These are phyloP conservation scores for Canavalia ensiformis DNA, from an alignment of 306 rosid species.

Conservation along the genomic window DNA sequence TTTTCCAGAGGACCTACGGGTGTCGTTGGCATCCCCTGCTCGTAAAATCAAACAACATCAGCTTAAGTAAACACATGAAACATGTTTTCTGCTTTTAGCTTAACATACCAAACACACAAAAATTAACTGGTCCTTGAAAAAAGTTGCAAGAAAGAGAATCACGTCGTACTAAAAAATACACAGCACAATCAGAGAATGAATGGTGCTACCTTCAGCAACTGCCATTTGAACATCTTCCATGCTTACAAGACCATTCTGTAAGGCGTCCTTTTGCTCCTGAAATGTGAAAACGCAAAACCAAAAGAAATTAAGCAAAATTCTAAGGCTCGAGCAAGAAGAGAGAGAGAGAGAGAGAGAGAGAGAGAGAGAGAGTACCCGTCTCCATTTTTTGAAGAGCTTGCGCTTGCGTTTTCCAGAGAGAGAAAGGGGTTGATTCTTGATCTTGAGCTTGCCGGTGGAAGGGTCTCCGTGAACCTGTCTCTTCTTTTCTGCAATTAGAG, in stretches of 20 bases:
- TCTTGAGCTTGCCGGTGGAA: slow-evolving; percentile 70
- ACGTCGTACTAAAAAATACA: neutral
- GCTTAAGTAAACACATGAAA: slow-evolving; percentile 8
- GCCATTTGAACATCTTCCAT: slow-evolving; percentile 94
- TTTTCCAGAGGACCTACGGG: slow-evolving; percentile 42
- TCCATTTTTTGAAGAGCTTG: slow-evolving; percentile 84
- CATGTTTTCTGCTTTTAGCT: slow-evolving; percentile 10
- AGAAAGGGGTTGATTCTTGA: slow-evolving; percentile 59
- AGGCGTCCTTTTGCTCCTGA: slow-evolving; percentile 83
- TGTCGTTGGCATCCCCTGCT: slow-evolving; percentile 52
- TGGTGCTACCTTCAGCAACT: slow-evolving; percentile 70
- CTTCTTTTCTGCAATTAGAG: slow-evolving; percentile 72
- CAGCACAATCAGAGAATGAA: neutral
- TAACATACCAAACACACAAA: neutral
- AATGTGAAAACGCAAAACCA: slow-evolving; percentile 16
- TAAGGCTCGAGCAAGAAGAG: neutral
- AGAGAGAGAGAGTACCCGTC: slow-evolving; percentile 62
- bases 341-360: neutral
- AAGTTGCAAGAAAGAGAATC: neutral
- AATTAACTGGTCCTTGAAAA: neutral
- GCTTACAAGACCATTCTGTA: slow-evolving; percentile 67
- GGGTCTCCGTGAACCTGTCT: slow-evolving; percentile 81
- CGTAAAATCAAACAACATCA: slow-evolving; percentile 32
- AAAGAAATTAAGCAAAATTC: neutral
- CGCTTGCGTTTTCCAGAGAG: slow-evolving; percentile 94